Evolutionary conservation across 768 basidiomycete species (phyloP), one percentile per base, ranked within the genome.

Genomic region (Crassisporium funariophilum): DNA sequence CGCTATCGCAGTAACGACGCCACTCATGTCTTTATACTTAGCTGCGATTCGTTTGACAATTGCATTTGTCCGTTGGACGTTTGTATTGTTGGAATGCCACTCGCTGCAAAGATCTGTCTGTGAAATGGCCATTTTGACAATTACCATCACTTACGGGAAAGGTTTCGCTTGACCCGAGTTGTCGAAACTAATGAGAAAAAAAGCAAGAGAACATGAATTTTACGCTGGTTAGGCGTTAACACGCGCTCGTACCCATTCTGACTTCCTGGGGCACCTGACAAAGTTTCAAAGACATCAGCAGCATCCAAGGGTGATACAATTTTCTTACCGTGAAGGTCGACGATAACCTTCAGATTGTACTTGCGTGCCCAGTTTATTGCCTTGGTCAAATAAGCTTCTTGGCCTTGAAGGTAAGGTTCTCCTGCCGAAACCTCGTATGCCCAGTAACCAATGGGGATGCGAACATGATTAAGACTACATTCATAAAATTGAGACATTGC

Each of bases 401-500:
- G 88, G 5, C 88, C 88, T 65, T 82, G 79, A 45, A 89, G 77
- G 61, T 77, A 91, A 2, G 90, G 91, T 56, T 91, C 86, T 2
- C 87, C 88, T 10, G 73, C 71, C 10, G 76, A 73, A 15, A 91
- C 81, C 35, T 92, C 88, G 55, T 84, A 91, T 4, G 87, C 89
- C 89, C 89, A 94, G 64, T 87, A 95, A 6, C 91, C 92, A 29
- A 94, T 87, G 15, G 89, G 88, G 31, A 91, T 59, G 29, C 89
- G 83, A 45, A 92, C 84, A 61, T 90, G 88, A 59, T 90, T 91
- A 35, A 91, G 70, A 11, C 87, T 88, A 54, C 15, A 54, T 46
- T 35, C 2, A 35, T 10, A 29, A 42, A 2, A 15, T 22, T 24
- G 34, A 22, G 31, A 37, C 20, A 46, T 22, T 16, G 9, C 22